Percentiles rank a stretch among this genome's conserved stretches.
Conservation (phyloP, 129 eudicot genomes). For the Centaurea solstitialis region DNA sequence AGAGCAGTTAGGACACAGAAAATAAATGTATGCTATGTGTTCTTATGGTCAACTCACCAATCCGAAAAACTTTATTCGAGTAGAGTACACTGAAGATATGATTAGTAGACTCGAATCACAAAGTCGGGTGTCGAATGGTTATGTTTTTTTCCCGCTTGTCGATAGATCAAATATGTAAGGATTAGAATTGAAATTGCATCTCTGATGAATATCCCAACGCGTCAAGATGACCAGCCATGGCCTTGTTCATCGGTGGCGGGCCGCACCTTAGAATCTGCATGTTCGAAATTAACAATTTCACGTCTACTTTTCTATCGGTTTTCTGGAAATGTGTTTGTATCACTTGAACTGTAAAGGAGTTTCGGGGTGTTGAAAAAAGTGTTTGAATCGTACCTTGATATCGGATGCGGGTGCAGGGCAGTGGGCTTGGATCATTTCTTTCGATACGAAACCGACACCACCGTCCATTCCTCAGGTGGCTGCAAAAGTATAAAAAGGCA, state of each 20-base stretch:
- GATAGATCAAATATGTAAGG: constrained; percentile 3
- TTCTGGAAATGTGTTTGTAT: neutral
- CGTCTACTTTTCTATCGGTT: neutral
- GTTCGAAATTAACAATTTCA: neutral
- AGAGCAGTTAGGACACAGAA: neutral
- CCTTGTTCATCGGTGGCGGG: constrained; percentile 99
- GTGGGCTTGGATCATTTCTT: constrained; percentile 88
- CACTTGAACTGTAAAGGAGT: neutral
- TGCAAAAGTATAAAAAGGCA: constrained; percentile 22
- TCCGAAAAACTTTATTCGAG: constrained; percentile 30
- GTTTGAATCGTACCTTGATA: constrained; percentile 48
- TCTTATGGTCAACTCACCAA: constrained; percentile 18
- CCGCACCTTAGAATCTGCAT: constrained; percentile 91
- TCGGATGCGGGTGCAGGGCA: constrained; percentile 89
- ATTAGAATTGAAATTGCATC: constrained; percentile 96
- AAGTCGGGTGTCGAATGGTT: constrained; percentile 19
- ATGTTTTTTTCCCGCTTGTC: neutral
- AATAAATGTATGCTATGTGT: constrained; percentile 7
- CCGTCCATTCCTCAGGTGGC: constrained; percentile 95
- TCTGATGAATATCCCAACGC: constrained; percentile 76
- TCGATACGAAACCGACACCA: constrained; percentile 85
- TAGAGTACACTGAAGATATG: constrained; percentile 12
- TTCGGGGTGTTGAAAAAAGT: neutral
- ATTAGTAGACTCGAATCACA: constrained; percentile 7
- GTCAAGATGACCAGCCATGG: constrained; percentile 97